Evolutionary conservation across 1,139 yeast genomes (phyloP).

Genomic region (Lodderomyces orthopsilosis): DNA sequence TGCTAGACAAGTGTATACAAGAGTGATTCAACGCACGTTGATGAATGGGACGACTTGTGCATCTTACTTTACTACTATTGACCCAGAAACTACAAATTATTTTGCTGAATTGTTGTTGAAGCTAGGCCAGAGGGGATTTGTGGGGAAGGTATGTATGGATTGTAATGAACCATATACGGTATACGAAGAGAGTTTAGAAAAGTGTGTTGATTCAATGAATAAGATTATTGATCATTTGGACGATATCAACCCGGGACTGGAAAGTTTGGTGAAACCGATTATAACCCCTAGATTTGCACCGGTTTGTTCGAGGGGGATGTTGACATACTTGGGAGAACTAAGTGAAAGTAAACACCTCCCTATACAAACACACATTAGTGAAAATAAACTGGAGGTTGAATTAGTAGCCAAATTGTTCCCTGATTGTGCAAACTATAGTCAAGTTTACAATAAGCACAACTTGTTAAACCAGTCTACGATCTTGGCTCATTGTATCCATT

Average conservation of each 20-base stretch:
- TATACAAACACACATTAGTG: slow-evolving; percentile 88
- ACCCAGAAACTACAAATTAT: slow-evolving; percentile 67
- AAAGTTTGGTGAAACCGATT: slow-evolving; percentile 60
- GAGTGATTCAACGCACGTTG: slow-evolving; percentile 66
- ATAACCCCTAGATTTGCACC: slow-evolving; percentile 96
- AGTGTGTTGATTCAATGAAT: slow-evolving; percentile 56
- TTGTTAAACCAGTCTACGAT: slow-evolving; percentile 66
- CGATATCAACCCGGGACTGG: slow-evolving; percentile 47
- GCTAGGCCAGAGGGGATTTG: slow-evolving; percentile 80
- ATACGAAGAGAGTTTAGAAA: slow-evolving; percentile 60
- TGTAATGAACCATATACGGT: slow-evolving; percentile 61
- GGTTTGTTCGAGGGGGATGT: slow-evolving; percentile 64
- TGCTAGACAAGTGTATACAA: slow-evolving; percentile 62
- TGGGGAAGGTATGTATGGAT: slow-evolving; percentile 94
- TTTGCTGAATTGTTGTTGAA: slow-evolving; percentile 69
- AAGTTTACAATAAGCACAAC: slow-evolving; percentile 66
- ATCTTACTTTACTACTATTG: slow-evolving; percentile 86
- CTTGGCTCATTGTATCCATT: slow-evolving; percentile 86
- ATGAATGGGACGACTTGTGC: slow-evolving; percentile 88
- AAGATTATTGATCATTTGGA: slow-evolving; percentile 57
- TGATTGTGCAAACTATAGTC: slow-evolving; percentile 63
- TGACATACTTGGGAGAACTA: slow-evolving; percentile 62
- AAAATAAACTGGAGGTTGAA: slow-evolving; percentile 69
- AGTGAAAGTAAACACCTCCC: slow-evolving; percentile 53
- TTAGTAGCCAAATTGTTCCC: slow-evolving; percentile 80